Conservation (phyloP, 306 rosid genomes). For the Corylus avellana region DNA sequence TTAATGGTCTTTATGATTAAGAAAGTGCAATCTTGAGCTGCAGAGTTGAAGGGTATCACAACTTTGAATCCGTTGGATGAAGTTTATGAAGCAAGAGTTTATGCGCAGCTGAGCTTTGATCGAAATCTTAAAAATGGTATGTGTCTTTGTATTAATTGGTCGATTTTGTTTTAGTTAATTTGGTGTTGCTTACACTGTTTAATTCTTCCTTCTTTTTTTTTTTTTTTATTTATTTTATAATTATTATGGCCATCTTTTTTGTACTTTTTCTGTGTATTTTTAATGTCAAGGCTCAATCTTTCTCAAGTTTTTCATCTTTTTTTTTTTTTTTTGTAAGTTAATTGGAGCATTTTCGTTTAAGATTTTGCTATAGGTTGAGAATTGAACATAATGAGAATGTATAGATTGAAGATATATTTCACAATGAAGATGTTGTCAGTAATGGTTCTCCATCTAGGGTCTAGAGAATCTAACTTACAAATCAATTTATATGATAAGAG, state of each 20-base stretch:
- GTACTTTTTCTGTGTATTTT: neutral
- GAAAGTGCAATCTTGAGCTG: slow-evolving; percentile 8
- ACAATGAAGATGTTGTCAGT: neutral
- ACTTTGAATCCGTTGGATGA: slow-evolving; percentile 28
- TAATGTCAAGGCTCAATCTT: neutral
- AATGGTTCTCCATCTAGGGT: neutral
- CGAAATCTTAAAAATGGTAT: slow-evolving; percentile 57
- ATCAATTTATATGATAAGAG: neutral
- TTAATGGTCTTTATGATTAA: slow-evolving; percentile 10
- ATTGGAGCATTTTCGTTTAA: neutral
- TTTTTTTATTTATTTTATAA: neutral
- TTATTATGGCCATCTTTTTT: neutral
- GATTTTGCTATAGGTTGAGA: neutral
- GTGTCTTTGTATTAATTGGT: slow-evolving; percentile 7
- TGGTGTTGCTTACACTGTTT: neutral
- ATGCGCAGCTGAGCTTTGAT: slow-evolving; percentile 24
- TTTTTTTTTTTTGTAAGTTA: neutral
- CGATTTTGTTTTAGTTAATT: neutral
- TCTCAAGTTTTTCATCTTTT: neutral
- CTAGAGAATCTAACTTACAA: neutral
- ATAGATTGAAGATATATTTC: neutral
- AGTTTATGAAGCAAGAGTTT: slow-evolving; percentile 37
- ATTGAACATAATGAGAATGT: neutral
- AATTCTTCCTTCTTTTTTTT: neutral
- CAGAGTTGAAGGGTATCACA: slow-evolving; percentile 11